These are phyloP conservation scores for Colletotrichum spinosum DNA, from an alignment of 2,329 filamentous ascomycete species.

Conservation along the genomic window DNA sequence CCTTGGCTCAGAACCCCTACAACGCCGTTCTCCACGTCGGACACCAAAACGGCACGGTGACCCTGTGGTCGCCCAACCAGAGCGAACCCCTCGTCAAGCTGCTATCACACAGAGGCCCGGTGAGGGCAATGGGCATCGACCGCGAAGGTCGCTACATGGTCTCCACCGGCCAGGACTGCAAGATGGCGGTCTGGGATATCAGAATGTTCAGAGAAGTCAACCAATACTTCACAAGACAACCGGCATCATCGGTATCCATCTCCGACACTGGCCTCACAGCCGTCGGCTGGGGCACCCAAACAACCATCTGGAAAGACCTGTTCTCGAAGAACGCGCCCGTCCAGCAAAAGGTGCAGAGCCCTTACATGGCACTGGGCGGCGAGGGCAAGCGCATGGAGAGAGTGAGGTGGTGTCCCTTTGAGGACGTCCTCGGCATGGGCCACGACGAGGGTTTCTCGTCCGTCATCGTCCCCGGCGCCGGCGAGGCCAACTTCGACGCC, in stretches of 20 bases:
- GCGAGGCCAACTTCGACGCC: slow-evolving; percentile 95
- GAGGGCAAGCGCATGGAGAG: slow-evolving; percentile 85
- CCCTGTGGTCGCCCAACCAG: slow-evolving; percentile 94
- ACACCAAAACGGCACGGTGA: slow-evolving; percentile 94
- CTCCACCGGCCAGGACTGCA: slow-evolving; percentile 87
- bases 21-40: slow-evolving; percentile 94
- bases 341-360: slow-evolving; percentile 84
- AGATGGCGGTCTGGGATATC: slow-evolving; percentile 96
- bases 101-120: slow-evolving; percentile 88
- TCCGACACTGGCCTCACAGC: slow-evolving; percentile 90
- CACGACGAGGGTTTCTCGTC: slow-evolving; percentile 90
- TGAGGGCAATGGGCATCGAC: slow-evolving; percentile 86
- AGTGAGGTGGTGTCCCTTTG: slow-evolving; percentile 92
- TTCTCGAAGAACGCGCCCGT: slow-evolving; percentile 79
- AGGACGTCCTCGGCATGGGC: slow-evolving; percentile 88
- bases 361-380: slow-evolving; percentile 94
- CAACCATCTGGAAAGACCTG: slow-evolving; percentile 90
- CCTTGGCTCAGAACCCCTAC: slow-evolving; percentile 88
- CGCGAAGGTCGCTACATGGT: slow-evolving; percentile 96
- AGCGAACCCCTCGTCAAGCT: slow-evolving; percentile 90
- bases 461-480: slow-evolving; percentile 92
- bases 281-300: slow-evolving; percentile 90
- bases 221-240: slow-evolving; percentile 85
- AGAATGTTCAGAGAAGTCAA: slow-evolving; percentile 94
- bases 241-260: slow-evolving; percentile 86